Evolutionary conservation across 352 stramenopile genomes (phyloP), one percentile per base, ranked within the genome.

Genomic region (Pythium aquatile): DNA sequence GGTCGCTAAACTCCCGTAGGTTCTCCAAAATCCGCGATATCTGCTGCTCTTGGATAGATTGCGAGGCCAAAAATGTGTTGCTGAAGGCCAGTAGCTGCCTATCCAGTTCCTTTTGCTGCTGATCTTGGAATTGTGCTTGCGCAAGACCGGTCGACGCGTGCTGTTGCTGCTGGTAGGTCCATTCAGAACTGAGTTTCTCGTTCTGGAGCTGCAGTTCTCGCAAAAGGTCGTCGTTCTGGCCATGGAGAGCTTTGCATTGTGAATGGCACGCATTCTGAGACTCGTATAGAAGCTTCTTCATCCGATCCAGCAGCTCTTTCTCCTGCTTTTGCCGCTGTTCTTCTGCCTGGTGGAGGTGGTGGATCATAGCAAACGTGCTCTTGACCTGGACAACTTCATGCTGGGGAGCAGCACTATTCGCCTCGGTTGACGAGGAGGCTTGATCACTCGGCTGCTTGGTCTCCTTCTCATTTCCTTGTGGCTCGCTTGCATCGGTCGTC

Each of bases 291-390:
- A 65, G 20, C 44, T 24, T 28, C 30, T 66, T 37, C 47, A 72
- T 61, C 1, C 55, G 54, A 14, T 56, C 20, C 10, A 64, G 39
- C 3, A 67, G 53, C 32, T 57, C 65, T 28, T 52, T 29, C 6
- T 72, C 65, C 6, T 72, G 29, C 5, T 54, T 44, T 29, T 75
- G 54, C 2, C 77, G 68, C 2, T 56, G 68, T n/a, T 78, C 70
- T 44, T 87, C 76, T 7, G 63, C 66, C 2, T 55, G 58, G 35
- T 85, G 74, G 11, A 81, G 61, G 10, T 80, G 66, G 28, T 84
- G 77, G 52, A 82, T 77, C 53, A 70, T 76, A 17, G 68, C 66
- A 40, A 83, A 88, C 10, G 84, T 60, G 40, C 65, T 72, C 30
- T 68, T 57, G 33, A 24, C 48, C 49, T 65, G 47, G 3, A 33